These are phyloP conservation scores for Musa troglodytarum DNA, from an alignment of 176 grass and related monocot genomes.

Conservation along the genomic window DNA sequence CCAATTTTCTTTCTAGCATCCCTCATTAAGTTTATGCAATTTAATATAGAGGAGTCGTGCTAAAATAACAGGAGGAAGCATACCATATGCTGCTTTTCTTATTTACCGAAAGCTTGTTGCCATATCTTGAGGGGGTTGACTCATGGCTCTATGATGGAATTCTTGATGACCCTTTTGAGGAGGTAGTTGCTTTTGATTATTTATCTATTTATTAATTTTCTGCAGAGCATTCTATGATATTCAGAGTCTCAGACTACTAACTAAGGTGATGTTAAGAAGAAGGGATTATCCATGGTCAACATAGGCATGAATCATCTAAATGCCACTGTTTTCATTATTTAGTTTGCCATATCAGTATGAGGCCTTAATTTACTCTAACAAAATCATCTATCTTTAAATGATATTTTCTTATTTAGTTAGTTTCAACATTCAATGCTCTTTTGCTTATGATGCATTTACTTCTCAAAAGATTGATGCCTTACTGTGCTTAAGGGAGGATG, in stretches of 20 bases:
- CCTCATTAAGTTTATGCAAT: not conserved
- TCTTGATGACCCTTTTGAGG: constrained; percentile 91
- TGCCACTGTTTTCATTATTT: not conserved
- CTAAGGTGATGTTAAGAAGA: not conserved
- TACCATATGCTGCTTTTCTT: constrained; percentile 82
- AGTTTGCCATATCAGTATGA: not conserved
- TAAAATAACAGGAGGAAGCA: constrained; percentile 52
- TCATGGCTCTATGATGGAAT: constrained; percentile 98
- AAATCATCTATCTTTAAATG: not conserved
- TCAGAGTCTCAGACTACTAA: not conserved
- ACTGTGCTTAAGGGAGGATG: too few species aligned
- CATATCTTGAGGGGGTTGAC: constrained; percentile 84
- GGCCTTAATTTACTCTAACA: not conserved
- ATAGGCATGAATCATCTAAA: not conserved
- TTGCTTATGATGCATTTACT: not conserved
- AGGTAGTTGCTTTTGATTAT: constrained; percentile 39
- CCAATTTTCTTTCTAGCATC: constrained; percentile 15
- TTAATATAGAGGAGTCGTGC: constrained; percentile 16
- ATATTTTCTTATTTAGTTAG: too few species aligned
- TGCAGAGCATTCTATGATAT: not conserved
- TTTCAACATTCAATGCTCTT: not conserved
- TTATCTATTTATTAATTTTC: not conserved
- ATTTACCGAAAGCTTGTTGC: constrained; percentile 63
- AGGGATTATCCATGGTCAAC: not conserved
- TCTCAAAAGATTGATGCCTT: not conserved